phyloP scores from a whole-genome alignment of 2,329 filamentous ascomycete genomes.

The Dothidotthia symphoricarpi region DNA sequence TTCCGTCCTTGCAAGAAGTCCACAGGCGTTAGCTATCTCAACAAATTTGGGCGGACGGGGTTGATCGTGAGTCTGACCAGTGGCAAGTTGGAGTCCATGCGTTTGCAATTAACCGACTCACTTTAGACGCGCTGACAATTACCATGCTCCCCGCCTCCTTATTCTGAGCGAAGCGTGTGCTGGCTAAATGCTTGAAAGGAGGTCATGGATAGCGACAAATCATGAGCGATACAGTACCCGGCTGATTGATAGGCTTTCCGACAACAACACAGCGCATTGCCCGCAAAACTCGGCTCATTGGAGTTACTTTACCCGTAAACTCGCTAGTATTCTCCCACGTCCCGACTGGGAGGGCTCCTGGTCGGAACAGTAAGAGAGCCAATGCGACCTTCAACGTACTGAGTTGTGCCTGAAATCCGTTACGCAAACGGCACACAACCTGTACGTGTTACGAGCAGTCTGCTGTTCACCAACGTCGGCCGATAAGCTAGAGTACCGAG shows the following conservation, averaged over 20 bases:
- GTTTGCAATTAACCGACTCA: conserved; percentile 7
- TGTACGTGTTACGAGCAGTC: conserved; percentile 25
- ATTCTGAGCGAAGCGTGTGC: conserved; percentile 7
- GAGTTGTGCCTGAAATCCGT: conserved; percentile 1
- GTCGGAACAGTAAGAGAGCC: conserved; percentile 9
- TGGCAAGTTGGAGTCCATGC: conserved; percentile 13
- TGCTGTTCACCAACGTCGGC: conserved; percentile 21
- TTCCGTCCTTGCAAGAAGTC: no score
- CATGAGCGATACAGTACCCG: neutral
- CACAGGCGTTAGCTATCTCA: no score
- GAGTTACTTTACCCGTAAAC: no score
- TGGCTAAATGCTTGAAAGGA: conserved; percentile 6
- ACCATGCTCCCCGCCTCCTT: conserved; percentile 4
- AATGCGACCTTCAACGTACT: neutral
- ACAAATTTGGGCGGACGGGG: conserved; percentile 11
- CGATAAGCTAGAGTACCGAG: conserved; percentile 21
- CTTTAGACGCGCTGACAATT: neutral
- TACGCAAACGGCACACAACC: conserved; percentile 25
- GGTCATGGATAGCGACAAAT: conserved; percentile 4
- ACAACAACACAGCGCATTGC: neutral
- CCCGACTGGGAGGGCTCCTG: conserved; percentile 2
- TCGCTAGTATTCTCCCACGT: neutral
- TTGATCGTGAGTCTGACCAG: conserved; percentile 8
- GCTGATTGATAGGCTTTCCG: neutral
- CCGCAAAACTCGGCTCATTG: no score